Base-by-base conservation (phyloP, 2,329 filamentous ascomycete species). In the Ascochyta lentis region DNA sequence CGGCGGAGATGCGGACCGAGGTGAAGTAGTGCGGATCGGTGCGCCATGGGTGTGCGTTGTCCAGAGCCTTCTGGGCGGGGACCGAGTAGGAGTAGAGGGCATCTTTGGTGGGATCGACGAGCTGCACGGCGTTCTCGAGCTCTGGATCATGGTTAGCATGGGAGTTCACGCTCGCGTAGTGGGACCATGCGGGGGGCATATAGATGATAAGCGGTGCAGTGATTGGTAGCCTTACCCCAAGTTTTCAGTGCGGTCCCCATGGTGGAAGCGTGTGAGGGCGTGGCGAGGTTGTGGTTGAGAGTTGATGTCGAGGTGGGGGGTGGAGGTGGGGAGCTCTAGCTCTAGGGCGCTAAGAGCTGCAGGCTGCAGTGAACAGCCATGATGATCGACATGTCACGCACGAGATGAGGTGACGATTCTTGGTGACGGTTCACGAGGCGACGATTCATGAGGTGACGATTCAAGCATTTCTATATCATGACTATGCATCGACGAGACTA, bases 1-100 rank as follows among this genome's bases (percentile, higher is more conserved):
- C 89, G 55, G 95, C 92, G 48, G 91, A 96, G 77, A 99, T 94
- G 69, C 93, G 91, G 42, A 98, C 92, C 49, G 90, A 85, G 75
- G 94, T 96, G 85, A 98, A 99, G 81, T 97, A 88, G 76, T 92
- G 84, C 0, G 89, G 88, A 71, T 97, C 88, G 42, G 80, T 81
- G 45, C 80, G 80, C 95, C 95, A 98, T 58, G 93, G 92, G 49
- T 84, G 84, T 22, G 83, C 80, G 10, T 83, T 78, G 59, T 83
- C 83, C 63, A 90, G 84, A 34, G 82, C 79, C 71, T 89, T 90
- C 68, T 95, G 89, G 39, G 86, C 84, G 2, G 81, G 81, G 59
- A 81, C 76, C 63, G 92, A 86, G 80, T 95, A 96, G 70, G 85
- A 84, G 82, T 97, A 99, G 67, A 99, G 91, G 41, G 92, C 92